Evolutionary conservation across 2,329 filamentous ascomycete genomes (phyloP).

Genomic region (Xylariales sp.): DNA sequence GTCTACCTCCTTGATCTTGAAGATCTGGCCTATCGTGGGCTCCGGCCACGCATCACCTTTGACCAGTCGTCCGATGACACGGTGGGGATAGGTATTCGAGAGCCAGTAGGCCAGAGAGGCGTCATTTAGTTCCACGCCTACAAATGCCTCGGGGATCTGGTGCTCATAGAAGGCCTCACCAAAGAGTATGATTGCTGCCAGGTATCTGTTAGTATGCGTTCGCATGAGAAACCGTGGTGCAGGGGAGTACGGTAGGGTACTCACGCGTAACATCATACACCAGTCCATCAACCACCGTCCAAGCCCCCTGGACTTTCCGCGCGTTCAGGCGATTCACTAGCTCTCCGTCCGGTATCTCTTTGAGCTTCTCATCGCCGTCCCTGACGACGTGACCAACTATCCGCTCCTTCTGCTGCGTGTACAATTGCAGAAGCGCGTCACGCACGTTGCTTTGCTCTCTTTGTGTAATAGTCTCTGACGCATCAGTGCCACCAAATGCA

Average conservation of each 20-base stretch:
- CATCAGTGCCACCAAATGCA: conserved; percentile 8
- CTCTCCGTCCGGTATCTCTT: conserved; percentile 11
- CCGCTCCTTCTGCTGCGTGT: neutral
- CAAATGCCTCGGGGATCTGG: conserved; percentile 4
- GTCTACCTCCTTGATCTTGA: no score
- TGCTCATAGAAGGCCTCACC: conserved; percentile 1
- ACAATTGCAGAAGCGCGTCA: conserved; percentile 10
- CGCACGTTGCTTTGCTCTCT: neutral
- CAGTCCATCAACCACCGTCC: conserved; percentile 5
- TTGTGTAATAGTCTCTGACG: conserved; percentile 1
- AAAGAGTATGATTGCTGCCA: conserved; percentile 9
- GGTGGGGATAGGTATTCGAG: neutral
- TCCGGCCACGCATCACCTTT: conserved; percentile 1
- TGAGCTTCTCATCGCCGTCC: neutral
- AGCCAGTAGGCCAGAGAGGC: conserved; percentile 3
- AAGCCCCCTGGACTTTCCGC: conserved; percentile 1
- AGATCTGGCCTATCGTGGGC: neutral
- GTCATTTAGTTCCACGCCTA: conserved; percentile 4
- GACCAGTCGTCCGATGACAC: conserved; percentile 6
- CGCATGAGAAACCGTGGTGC: neutral
- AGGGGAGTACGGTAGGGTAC: neutral
- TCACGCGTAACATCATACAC: conserved; percentile 14
- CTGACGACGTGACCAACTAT: conserved; percentile 11
- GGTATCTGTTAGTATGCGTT: neutral
- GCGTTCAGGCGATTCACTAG: conserved; percentile 10